Evolutionary conservation across 1,284 basidiomycete species (phyloP).

Genomic region (Boletus putidus): DNA sequence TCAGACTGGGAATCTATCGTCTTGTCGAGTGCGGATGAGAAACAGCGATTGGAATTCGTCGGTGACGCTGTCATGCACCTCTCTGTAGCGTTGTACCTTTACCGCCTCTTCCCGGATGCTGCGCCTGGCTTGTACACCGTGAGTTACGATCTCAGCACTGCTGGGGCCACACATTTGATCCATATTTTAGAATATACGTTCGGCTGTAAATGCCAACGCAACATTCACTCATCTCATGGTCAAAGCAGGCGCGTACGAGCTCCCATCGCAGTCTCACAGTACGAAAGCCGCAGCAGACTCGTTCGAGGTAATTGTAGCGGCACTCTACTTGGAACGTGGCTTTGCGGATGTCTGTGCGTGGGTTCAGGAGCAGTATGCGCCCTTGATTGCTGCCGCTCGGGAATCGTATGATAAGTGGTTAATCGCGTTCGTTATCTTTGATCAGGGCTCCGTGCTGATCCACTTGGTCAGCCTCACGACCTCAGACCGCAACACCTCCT

Average conservation of each 20-base stretch:
- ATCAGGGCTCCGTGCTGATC: constrained; percentile 9
- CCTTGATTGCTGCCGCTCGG: constrained; percentile 30
- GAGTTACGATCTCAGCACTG: not conserved
- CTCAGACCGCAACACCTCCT: not conserved
- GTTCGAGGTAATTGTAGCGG: constrained; percentile 37
- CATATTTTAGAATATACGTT: constrained; percentile 30
- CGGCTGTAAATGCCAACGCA: constrained; percentile 34
- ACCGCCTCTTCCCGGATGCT: constrained; percentile 32
- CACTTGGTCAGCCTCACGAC: constrained; percentile 14
- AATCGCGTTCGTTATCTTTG: not conserved
- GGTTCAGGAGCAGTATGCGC: constrained; percentile 35
- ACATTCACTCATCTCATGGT: constrained; percentile 37
- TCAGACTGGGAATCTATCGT: constrained; percentile 37
- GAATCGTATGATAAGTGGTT: constrained; percentile 27
- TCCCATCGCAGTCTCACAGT: constrained; percentile 21
- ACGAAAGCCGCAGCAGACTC: constrained; percentile 35
- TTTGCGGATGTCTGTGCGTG: constrained; percentile 30
- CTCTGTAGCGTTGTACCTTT: constrained; percentile 34
- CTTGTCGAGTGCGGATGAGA: constrained; percentile 32
- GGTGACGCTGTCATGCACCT: constrained; percentile 38
- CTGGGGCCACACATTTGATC: not conserved
- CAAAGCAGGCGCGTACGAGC: constrained; percentile 32
- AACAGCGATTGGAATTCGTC: constrained; percentile 34
- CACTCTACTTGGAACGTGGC: constrained; percentile 35
- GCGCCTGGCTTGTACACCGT: constrained; percentile 36